These are phyloP conservation scores for Aspergillus funiculosus DNA, from an alignment of 495 filamentous ascomycete species.

Conservation along the genomic window DNA sequence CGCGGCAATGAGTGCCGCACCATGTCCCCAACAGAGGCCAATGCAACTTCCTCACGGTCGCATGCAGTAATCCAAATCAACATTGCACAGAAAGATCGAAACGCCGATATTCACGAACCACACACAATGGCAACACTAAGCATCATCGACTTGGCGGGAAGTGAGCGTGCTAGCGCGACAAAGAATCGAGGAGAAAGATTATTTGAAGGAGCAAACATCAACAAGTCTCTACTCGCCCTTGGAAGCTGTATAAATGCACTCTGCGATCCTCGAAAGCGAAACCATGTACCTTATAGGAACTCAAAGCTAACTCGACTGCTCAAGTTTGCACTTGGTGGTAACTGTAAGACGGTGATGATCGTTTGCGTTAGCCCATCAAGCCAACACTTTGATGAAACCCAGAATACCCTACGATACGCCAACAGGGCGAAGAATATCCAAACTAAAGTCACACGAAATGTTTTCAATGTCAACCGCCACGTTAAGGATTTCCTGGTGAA, in stretches of 20 bases:
- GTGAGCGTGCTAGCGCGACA: conserved; percentile 92
- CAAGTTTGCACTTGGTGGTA: conserved; percentile 95
- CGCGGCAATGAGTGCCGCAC: conserved; percentile 90
- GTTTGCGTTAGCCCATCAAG: conserved; percentile 97
- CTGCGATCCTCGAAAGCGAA: conserved; percentile 86
- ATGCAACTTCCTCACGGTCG: conserved; percentile 94
- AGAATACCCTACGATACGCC: conserved; percentile 96
- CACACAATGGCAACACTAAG: conserved; percentile 97
- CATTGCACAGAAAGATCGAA: conserved; percentile 85
- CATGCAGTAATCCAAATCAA: conserved; percentile 99
- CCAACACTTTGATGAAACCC: conserved; percentile 95
- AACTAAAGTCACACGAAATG: conserved; percentile 96
- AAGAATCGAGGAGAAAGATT: conserved; percentile 93
- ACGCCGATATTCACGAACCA: conserved; percentile 87
- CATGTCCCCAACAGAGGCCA: conserved; percentile 95
- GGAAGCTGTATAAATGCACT: conserved; percentile 99
- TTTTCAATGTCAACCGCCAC: conserved; percentile 98
- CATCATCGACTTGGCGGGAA: conserved; percentile 96
- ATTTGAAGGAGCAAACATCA: conserved; percentile 96
- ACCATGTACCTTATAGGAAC: conserved; percentile 96
- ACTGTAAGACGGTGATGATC: conserved; percentile 99
- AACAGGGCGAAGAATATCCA: conserved; percentile 99
- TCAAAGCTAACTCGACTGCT: conserved; percentile 93
- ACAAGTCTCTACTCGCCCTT: conserved; percentile 91
- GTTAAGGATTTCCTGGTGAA: conserved; percentile 98